Base-by-base conservation (phyloP, 345 rosid genomes). In the Eutrema yunnanense region DNA sequence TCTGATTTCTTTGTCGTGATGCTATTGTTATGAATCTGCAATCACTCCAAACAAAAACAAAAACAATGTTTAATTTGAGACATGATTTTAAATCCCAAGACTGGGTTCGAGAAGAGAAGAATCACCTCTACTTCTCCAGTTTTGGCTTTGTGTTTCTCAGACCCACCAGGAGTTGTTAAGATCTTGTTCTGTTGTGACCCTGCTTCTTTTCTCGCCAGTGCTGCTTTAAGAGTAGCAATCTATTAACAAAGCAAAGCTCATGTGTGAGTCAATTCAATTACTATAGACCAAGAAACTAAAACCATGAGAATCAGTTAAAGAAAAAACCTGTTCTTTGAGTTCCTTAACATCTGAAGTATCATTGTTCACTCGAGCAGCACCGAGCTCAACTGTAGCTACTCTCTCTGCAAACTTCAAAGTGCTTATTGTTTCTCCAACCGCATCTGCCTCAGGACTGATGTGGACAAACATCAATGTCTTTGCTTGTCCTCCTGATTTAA, bases 381-480 rank as follows among this genome's bases (percentile, higher is more conserved):
- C 99, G 12, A 94, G 89, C 74, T 94, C 97, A 62, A 95, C 96
- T 0, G 97, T 89, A 47, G 99, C 95, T 40, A 95, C 97, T 63
- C 99, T 81, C 84, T 95, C 99, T 14, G 99, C 97, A 82, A 95
- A 95, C 76, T 94, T 95, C 36, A 95, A 84, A 27, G 98, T 94
- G 68, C 98, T 94, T 68, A 94, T 85, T 56, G 98, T 91, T 80
- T 94, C 98, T 19, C 96, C 89, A 36, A 81, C 30, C 67, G 98
- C 96, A 64, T 94, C 92, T 59, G 85, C 81, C 63, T 91, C 98
- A 37, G 98, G 97, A 82, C 97, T 88, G 62, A 94, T 84, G 82
- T 94, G 98, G 55, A 94, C 96, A 84, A 94, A 94, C 98, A 94
- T 94, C 57, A 94, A 81, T 51, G 98, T 91, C 82, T 94, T 94